A percentile compares a stretch with the other conserved stretches of the same genome.
phyloP scores from a whole-genome alignment of 225 moss, liverwort and hornwort species.

The Bryum argenteum region DNA sequence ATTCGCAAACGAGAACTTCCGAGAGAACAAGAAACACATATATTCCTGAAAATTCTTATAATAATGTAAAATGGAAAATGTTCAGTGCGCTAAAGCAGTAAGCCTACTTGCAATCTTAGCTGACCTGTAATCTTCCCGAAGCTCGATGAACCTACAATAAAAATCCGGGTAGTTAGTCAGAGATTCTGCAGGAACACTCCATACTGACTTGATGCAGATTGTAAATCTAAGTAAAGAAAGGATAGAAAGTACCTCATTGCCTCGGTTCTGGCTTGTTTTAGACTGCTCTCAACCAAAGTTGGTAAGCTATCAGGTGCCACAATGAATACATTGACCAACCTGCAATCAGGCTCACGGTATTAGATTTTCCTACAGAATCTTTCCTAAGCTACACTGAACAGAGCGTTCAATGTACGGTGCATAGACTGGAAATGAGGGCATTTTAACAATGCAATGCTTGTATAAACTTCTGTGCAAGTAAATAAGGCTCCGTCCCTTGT shows the following conservation, averaged over 20 bases:
- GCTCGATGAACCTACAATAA: constrained; percentile 79
- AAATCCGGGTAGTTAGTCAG: constrained; percentile 8
- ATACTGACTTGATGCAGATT: constrained; percentile 4
- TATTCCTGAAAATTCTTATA: constrained; percentile 1
- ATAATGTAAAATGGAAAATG: constrained; percentile 10
- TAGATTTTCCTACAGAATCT: not conserved
- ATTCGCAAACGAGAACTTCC: not conserved
- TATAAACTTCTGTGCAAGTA: no score
- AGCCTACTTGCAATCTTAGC: constrained; percentile 90
- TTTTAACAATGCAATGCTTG: no score
- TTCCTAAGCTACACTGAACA: no score
- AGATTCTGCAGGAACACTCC: not conserved
- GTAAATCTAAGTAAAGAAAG: not conserved
- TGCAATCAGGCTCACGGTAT: constrained; percentile 46
- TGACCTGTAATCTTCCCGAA: constrained; percentile 87
- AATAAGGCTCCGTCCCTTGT: not conserved
- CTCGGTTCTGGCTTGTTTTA: constrained; percentile 94
- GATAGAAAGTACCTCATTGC: constrained; percentile 68
- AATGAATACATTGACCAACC: constrained; percentile 98
- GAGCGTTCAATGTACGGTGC: no score
- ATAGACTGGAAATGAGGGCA: no score
- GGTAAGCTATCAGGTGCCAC: constrained; percentile 99
- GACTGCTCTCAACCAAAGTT: constrained; percentile 94
- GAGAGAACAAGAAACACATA: constrained; percentile 24
- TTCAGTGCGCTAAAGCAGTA: constrained; percentile 61